Evolutionary conservation across 73 alveolate species (phyloP).

Genomic region (Blepharisma japonicum): DNA sequence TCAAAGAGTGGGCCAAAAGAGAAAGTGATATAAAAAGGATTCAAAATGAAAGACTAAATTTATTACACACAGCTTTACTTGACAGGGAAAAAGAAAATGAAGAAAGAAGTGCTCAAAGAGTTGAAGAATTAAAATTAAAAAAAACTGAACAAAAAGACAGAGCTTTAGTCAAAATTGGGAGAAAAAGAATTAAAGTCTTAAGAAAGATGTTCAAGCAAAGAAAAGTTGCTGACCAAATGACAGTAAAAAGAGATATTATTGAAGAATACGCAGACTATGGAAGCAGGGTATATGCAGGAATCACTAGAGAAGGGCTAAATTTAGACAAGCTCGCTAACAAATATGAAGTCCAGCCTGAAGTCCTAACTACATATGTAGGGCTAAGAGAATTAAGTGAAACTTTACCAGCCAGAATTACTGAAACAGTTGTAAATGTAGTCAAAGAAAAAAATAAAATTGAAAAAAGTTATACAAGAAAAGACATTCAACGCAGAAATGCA

Average conservation of each 20-base stretch:
- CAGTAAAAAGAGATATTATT: slow-evolving; percentile 87
- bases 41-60: slow-evolving; percentile 79
- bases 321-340: slow-evolving; percentile 94
- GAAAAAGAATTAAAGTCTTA: slow-evolving; percentile 89
- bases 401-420: slow-evolving; percentile 55
- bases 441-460: slow-evolving; percentile 43
- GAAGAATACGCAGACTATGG: slow-evolving; percentile 97
- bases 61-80: slow-evolving; percentile 77
- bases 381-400: slow-evolving; percentile 76
- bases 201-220: slow-evolving; percentile 94
- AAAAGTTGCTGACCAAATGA: slow-evolving; percentile 80
- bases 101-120: slow-evolving; percentile 81
- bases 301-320: slow-evolving; percentile 95
- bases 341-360: slow-evolving; percentile 94
- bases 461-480: slow-evolving; percentile 39
- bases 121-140: slow-evolving; percentile 76
- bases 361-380: slow-evolving; percentile 88
- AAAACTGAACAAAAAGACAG: slow-evolving; percentile 86
- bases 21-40: slow-evolving; percentile 34
- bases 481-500: slow-evolving; percentile 43
- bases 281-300: slow-evolving; percentile 94
- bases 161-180: slow-evolving; percentile 79
- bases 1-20: slow-evolving; percentile 90
- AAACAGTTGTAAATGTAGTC: slow-evolving; percentile 44
- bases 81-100: slow-evolving; percentile 87